phyloP scores from a whole-genome alignment of 2,329 filamentous ascomycete species.

The Nigrograna mackinnonii region DNA sequence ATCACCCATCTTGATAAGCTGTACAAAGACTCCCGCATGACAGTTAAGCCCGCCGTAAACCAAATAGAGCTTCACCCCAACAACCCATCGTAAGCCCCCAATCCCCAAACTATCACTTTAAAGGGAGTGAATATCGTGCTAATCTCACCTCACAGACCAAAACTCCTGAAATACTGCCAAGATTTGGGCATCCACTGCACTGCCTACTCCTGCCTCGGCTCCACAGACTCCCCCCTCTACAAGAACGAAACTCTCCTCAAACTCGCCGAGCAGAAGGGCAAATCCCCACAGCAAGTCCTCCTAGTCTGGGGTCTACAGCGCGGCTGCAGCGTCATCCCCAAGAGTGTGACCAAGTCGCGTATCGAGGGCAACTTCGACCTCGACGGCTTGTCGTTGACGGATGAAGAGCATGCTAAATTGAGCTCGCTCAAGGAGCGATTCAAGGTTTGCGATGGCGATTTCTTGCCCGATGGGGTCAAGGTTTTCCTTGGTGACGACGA shows the following conservation, averaged over 20 bases:
- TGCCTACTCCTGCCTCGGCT: constrained; percentile 75
- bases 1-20: constrained; percentile 78
- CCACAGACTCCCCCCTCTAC: constrained; percentile 70
- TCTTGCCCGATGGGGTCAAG: constrained; percentile 74
- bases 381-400: constrained; percentile 73
- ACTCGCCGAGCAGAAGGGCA: constrained; percentile 67
- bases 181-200: constrained; percentile 76
- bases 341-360: constrained; percentile 73
- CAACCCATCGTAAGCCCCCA: too few relatives aligned
- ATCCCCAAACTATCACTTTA: too few relatives aligned
- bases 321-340: constrained; percentile 83
- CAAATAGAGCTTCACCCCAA: constrained; percentile 82
- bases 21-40: constrained; percentile 66
- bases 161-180: constrained; percentile 73
- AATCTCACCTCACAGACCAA: constrained; percentile 56
- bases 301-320: constrained; percentile 81
- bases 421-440: constrained; percentile 73
- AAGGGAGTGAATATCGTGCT: constrained; percentile 18
- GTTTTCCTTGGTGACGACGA: constrained; percentile 86
- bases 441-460: constrained; percentile 71
- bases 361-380: constrained; percentile 77
- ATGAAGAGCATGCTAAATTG: constrained; percentile 72
- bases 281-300: constrained; percentile 75
- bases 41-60: constrained; percentile 72
- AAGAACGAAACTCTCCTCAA: constrained; percentile 66